Evolutionary conservation across 768 basidiomycete species (phyloP), one percentile per base, ranked within the genome.

Genomic region (Heimioporus sp.): DNA sequence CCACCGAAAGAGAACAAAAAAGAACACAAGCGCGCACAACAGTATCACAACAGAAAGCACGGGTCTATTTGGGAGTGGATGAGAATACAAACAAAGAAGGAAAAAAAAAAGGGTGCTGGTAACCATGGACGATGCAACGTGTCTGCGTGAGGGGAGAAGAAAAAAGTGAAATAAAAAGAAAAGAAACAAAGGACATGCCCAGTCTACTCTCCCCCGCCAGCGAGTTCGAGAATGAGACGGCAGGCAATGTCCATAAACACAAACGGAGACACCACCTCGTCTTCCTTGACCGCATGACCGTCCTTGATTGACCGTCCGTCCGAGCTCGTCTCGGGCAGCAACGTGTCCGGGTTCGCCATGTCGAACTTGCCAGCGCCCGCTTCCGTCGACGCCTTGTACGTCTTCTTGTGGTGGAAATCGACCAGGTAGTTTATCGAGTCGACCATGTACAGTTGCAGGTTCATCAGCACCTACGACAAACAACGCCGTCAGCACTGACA

Each of bases 231-330:
- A 61, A 98, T 98, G 62, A 98, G 77, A 59, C 86, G 76, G 68
- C 93, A 97, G 6, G 97, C 92, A 30, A 95, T 85, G 69, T 99
- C 96, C 82, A 98, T 88, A 70, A 99, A 99, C 54, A 97, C 82
- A 71, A 92, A 98, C 11, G 97, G 97, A 47, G 84, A 85, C 21
- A 88, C 79, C 17, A 90, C 77, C 49, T 85, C 86, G 61, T 88
- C 86, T 48, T 86, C 62, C 44, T 60, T 65, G 31, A 70, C 74
- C 17, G 62, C 65, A 54, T 59, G 69, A 2, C 61, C 57, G 28
- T 79, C 80, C 63, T 80, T 82, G 57, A 82, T 62, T 40, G 82
- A 83, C 34, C 80, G 75, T 37, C 78, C 78, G 46, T 87, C 84
- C 30, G 79, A 82, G 51, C 76, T 77, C 31, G 76, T 73, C 51